Conservation (phyloP, 2,329 filamentous ascomycete genomes). For the Hypoxylon sp. region DNA sequence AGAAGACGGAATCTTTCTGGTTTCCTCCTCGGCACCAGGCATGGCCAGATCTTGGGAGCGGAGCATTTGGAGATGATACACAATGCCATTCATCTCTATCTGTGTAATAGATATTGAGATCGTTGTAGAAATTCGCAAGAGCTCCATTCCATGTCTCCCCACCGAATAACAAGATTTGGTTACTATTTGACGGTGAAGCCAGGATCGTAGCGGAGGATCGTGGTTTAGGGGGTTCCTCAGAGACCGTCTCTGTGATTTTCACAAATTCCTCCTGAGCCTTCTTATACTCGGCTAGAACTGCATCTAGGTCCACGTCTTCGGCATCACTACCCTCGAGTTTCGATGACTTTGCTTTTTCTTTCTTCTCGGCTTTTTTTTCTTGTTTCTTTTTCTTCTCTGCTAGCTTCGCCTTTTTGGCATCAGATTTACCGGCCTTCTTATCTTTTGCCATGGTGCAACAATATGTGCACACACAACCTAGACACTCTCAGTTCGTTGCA, state of each 20-base stretch:
- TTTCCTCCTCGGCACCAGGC: constrained; percentile 94
- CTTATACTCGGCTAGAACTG: constrained; percentile 90
- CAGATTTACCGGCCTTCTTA: constrained; percentile 54
- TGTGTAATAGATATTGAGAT: constrained; percentile 75
- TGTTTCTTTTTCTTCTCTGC: constrained; percentile 79
- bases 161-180: constrained; percentile 90
- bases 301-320: constrained; percentile 92
- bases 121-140: constrained; percentile 76
- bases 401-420: constrained; percentile 56
- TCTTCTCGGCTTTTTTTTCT: constrained; percentile 90
- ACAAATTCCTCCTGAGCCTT: constrained; percentile 93
- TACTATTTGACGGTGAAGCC: constrained; percentile 84
- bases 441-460: constrained; percentile 54
- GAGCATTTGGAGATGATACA: constrained; percentile 89
- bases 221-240: constrained; percentile 75
- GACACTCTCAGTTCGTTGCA: no score
- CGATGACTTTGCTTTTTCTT: constrained; percentile 74
- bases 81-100: constrained; percentile 89
- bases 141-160: constrained; percentile 97
- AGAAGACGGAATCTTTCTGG: constrained; percentile 78
- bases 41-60: constrained; percentile 89
- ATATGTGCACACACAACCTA: neutral
- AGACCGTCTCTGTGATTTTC: constrained; percentile 85
- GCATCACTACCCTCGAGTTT: constrained; percentile 83
- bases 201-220: constrained; percentile 83